Evolutionary conservation across 805 yeast genomes (phyloP).

Genomic region (Cephaloascus albidus): DNA sequence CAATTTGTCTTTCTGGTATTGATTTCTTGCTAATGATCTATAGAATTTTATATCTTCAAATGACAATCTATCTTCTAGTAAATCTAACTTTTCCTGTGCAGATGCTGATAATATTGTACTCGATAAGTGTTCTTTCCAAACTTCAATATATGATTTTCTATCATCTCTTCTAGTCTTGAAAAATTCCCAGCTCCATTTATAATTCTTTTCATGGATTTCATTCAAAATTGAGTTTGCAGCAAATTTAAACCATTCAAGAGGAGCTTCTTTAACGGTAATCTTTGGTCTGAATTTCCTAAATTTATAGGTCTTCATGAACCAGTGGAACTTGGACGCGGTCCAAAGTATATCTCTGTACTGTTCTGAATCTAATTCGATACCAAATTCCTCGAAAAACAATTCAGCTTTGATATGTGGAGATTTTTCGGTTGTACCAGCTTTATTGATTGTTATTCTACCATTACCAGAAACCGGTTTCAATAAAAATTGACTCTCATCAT

Average conservation of each 20-base stretch:
- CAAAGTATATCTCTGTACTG: slow-evolving; percentile 79
- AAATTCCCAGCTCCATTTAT: slow-evolving; percentile 84
- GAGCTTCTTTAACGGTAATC: slow-evolving; percentile 44
- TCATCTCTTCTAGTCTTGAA: slow-evolving; percentile 65
- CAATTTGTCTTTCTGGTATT: slow-evolving; percentile 48
- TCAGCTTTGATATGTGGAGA: slow-evolving; percentile 67
- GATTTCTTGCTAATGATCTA: slow-evolving; percentile 67
- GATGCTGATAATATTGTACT: slow-evolving; percentile 15
- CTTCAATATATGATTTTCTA: slow-evolving; percentile 51
- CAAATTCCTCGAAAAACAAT: slow-evolving; percentile 78
- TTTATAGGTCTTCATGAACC: slow-evolving; percentile 68
- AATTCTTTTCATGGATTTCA: slow-evolving; percentile 75
- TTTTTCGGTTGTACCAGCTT: slow-evolving; percentile 60
- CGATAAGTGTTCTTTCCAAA: slow-evolving; percentile 60
- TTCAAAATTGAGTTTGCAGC: slow-evolving; percentile 67
- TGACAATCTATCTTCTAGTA: slow-evolving; percentile 48
- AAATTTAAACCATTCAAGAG: slow-evolving; percentile 74
- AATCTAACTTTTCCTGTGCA: slow-evolving; percentile 29
- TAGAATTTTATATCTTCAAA: slow-evolving; percentile 82
- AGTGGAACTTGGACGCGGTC: slow-evolving; percentile 73
- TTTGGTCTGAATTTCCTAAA: slow-evolving; percentile 67
- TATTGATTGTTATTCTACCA: slow-evolving; percentile 77
- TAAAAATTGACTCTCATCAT: slow-evolving; percentile 42
- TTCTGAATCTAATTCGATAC: slow-evolving; percentile 73
- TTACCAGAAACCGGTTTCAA: slow-evolving; percentile 83